These are phyloP conservation scores for Fusarium anthophilum DNA, from an alignment of 2,329 filamentous ascomycete species.

Conservation along the genomic window DNA sequence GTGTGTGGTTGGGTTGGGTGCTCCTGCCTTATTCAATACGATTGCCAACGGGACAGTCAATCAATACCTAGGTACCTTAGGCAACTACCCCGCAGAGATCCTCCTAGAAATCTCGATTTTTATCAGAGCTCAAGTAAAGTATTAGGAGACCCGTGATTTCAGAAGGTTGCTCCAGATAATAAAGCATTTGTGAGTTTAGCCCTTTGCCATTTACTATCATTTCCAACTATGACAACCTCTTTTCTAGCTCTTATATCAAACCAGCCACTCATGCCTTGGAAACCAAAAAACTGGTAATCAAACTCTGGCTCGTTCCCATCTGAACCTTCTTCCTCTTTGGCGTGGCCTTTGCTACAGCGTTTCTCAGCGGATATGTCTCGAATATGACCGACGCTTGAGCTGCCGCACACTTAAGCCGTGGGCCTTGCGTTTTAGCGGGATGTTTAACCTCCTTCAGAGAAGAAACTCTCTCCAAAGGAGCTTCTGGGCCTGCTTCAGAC, in stretches of 20 bases:
- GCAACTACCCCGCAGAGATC: neutral
- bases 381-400: neutral
- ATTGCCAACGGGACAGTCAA: neutral
- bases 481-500: too few species aligned
- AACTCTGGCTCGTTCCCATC: neutral
- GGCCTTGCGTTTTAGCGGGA: accelerated
- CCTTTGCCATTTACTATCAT: neutral
- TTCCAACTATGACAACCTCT: accelerated
- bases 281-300: accelerated
- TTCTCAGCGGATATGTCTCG: neutral
- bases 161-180: too few species aligned
- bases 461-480: neutral
- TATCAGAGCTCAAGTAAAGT: neutral
- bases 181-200: accelerated
- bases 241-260: accelerated
- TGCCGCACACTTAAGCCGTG: neutral
- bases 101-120: neutral
- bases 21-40: too few species aligned
- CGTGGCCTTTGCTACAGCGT: accelerated
- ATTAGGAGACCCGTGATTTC: neutral
- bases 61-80: too few species aligned
- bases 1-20: too few species aligned
- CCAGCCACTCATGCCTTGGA: too few species aligned
- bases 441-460: accelerated
- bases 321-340: neutral